Evolutionary conservation across 192 early-diverging fungal genomes (phyloP), one percentile per base, ranked within the genome.

Genomic region (Phlyctochytrium planicorne): DNA sequence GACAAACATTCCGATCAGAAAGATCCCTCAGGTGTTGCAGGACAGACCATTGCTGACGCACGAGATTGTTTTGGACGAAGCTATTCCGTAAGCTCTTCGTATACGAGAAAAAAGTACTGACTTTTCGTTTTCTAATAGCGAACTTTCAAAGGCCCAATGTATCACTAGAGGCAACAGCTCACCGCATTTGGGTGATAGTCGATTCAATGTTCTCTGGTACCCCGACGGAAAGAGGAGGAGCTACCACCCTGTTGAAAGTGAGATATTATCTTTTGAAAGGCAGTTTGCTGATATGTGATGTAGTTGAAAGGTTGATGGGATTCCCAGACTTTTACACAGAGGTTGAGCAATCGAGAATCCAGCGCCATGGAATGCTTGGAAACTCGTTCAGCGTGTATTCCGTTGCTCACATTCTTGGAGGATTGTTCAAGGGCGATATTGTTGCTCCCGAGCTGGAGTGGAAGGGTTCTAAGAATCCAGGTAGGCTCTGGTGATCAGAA

Each of bases 371-470:
- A 6, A 20, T 57, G 25, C 20, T 57, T 27, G 55, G 55, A 6
- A 57, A 57, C 55, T 57, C 55, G 6, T 57, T 57, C 55, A 57
- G 55, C 55, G 55, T 57, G 27, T 57, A 57, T 27, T 57, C 55
- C 4, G 55, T 57, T 4, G 55, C 55, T 27, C 55, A 57, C 27
- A 57, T 57, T 29, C 55, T 57, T 27, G 55, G 25, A 25, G 27
- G 55, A 24, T 25, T 57, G 25, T 57, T 57, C 27, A 57, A 57
- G 27, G 55, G 55, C 25, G 55, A 57, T 27, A 27, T 24, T 12
- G 27, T 24, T 12, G 55, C 55, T 10, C 55, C 55, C 10, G 55
- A 57, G 25, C 55, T 57, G 6, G 55, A 57, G 27, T 57, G 55
- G 55, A 57, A 29, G 25, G 20, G 40, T 47, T 6, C 40, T 47